Evolutionary conservation across 305 asterid species (phyloP).

Genomic region (Salvia sclarea): DNA sequence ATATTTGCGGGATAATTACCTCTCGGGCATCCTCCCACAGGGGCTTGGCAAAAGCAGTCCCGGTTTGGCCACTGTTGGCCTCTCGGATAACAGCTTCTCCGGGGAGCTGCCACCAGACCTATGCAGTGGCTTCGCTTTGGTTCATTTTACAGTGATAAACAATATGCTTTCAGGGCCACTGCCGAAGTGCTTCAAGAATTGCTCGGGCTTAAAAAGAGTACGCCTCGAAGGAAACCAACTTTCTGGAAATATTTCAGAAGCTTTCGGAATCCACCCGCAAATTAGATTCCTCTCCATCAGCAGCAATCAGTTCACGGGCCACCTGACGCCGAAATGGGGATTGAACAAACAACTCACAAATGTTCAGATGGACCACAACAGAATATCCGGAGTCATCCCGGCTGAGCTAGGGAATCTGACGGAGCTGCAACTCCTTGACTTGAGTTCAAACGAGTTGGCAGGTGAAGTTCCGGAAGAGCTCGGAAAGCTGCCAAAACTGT

Average conservation of each 20-base stretch:
- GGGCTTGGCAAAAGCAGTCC: constrained; percentile 50
- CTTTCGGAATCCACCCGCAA: constrained; percentile 66
- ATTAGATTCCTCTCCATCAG: constrained; percentile 49
- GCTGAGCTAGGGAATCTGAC: constrained; percentile 58
- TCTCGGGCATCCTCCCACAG: constrained; percentile 54
- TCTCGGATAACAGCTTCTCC: constrained; percentile 49
- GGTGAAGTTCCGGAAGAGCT: constrained; percentile 63
- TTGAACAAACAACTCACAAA: constrained; percentile 42
- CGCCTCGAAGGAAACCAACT: constrained; percentile 62
- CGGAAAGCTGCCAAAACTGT: constrained; percentile 45
- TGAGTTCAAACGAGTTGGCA: constrained; percentile 57
- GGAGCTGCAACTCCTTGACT: constrained; percentile 44
- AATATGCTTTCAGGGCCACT: constrained; percentile 63
- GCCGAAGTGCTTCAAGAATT: constrained; percentile 67
- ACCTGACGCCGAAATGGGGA: constrained; percentile 52
- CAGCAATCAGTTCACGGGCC: constrained; percentile 52
- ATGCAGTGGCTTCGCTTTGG: constrained; percentile 33
- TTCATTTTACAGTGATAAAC: constrained; percentile 44
- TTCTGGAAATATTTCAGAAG: constrained; percentile 63
- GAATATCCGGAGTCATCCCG: constrained; percentile 68
- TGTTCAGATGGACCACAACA: constrained; percentile 40
- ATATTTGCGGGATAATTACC: constrained; percentile 41
- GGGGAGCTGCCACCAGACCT: constrained; percentile 52
- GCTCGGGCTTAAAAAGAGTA: constrained; percentile 53
- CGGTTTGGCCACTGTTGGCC: constrained; percentile 37